These are phyloP conservation scores for Colletotrichum orchidophilum DNA, from an alignment of 2,329 filamentous ascomycete species.

Conservation along the genomic window DNA sequence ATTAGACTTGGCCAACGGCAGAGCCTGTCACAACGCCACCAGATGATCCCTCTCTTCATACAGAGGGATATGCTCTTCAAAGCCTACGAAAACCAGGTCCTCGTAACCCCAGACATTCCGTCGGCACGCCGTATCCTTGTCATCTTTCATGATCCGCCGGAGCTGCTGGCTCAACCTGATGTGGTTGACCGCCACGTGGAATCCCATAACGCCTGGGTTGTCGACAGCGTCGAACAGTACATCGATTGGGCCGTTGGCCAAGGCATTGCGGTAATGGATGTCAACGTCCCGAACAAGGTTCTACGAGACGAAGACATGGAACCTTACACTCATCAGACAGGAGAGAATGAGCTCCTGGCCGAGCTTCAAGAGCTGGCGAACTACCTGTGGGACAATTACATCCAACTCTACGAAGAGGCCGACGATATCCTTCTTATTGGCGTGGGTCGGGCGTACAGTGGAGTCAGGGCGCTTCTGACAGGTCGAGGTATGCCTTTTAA, in stretches of 20 bases:
- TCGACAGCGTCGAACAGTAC: constrained; percentile 83
- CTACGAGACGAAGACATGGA: constrained; percentile 68
- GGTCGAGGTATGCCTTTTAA: constrained; percentile 69
- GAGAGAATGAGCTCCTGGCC: constrained; percentile 60
- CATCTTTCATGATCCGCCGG: constrained; percentile 90
- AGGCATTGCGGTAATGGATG: constrained; percentile 86
- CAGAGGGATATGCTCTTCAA: constrained; percentile 77
- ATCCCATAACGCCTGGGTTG: constrained; percentile 87
- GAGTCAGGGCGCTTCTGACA: constrained; percentile 82
- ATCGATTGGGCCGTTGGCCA: constrained; percentile 84
- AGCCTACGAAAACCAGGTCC: constrained; percentile 85
- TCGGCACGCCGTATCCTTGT: constrained; percentile 76
- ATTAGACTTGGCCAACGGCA: constrained; percentile 81
- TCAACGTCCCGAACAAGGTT: constrained; percentile 86
- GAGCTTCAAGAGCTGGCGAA: constrained; percentile 78
- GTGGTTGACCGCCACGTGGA: constrained; percentile 78
- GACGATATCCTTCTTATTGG: constrained; percentile 87
- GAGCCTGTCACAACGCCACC: constrained; percentile 74
- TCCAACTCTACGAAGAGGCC: constrained; percentile 77
- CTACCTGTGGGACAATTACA: constrained; percentile 97
- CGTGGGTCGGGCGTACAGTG: constrained; percentile 87
- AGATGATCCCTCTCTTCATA: constrained; percentile 84
- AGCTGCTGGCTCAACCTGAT: constrained; percentile 74
- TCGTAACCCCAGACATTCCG: constrained; percentile 79
- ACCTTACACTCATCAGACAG: constrained; percentile 53